Base-by-base conservation (phyloP, 2,329 filamentous ascomycete species). In the Fusarium poae region DNA sequence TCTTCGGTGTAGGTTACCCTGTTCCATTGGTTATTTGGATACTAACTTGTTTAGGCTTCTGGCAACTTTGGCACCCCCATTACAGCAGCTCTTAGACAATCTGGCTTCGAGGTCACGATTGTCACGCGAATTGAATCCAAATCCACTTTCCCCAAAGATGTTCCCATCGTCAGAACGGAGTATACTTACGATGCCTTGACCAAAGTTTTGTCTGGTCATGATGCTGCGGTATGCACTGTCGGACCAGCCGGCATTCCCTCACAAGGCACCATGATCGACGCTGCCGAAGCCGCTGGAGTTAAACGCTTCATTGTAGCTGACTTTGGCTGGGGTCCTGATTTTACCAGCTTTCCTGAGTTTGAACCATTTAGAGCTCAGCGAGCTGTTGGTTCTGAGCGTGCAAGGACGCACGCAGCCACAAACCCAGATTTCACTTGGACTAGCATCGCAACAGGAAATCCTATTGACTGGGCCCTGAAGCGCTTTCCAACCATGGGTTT, bases 21-120 rank as follows among this genome's bases (percentile, higher is more conserved):
- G 5, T 7, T 13, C 1, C 5, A 7, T 1, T 11, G 8, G 1
- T 4, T 0, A 1, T 7, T 0, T 2, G 20, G n/a, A 21, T 2
- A 32, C 57, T 70, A 51, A 70, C 20, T 1, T 18, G 13, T 6
- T 8, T 6, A 70, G 67, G 67, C 67, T 10, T 65, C 67, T n/a
- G 67, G 67, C 5, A 70, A 70, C 46, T 70, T 70, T 11, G 67
- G 67, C 29, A 51, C 63, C 1, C 67, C 67, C 16, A 70, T 70
- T 29, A 70, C 67, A 15, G 44, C 58, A 9, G 67, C 67, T 18
- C 67, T 70, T 12, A 52, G 6, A 21, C 42, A 61, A 20, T 63
- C 54, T 7, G 51, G 54, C 16, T 70, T 70, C 12, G 12, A 57
- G 1, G 32, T 68, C 5, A 70, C 67, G 2, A 45, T 70, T n/a